These are phyloP conservation scores for Nakazawaea pomicola DNA, from an alignment of 805 yeast species.

Conservation along the genomic window DNA sequence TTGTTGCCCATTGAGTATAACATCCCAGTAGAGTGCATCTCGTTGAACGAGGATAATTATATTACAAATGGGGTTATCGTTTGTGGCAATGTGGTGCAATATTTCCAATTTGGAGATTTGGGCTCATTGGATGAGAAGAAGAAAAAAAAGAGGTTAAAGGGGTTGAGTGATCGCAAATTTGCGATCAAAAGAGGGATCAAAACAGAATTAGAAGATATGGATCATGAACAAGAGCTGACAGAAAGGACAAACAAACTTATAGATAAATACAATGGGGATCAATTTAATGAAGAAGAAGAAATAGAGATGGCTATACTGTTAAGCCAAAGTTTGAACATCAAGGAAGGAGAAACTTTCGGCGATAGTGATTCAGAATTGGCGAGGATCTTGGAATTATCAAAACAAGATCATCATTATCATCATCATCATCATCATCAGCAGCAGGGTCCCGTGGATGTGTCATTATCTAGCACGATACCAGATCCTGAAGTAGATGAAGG, in stretches of 20 bases:
- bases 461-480: too few relatives aligned
- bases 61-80: conserved; percentile 33
- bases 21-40: conserved; percentile 24
- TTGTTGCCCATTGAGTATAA: conserved; percentile 20
- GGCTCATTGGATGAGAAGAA: conserved; percentile 17
- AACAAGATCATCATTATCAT: too few relatives aligned
- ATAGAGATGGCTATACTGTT: conserved; percentile 38
- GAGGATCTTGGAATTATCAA: conserved; percentile 1
- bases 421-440: too few relatives aligned
- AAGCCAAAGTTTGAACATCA: conserved; percentile 23
- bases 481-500: not conserved
- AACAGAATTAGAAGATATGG: conserved; percentile 28
- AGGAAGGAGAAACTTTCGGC: not conserved
- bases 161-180: conserved; percentile 23
- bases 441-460: too few relatives aligned
- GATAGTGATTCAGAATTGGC: conserved; percentile 2
- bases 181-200: conserved; percentile 23
- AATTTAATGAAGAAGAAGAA: conserved; percentile 34
- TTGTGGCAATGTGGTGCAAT: conserved; percentile 38
- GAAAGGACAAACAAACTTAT: conserved; percentile 25
- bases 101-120: conserved; percentile 41
- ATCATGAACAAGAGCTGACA: conserved; percentile 21
- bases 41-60: conserved; percentile 20
- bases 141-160: conserved; percentile 18
- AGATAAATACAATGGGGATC: conserved; percentile 43